These are phyloP conservation scores for Taphrina deformans DNA, from an alignment of 1,139 yeast species.

Conservation along the genomic window DNA sequence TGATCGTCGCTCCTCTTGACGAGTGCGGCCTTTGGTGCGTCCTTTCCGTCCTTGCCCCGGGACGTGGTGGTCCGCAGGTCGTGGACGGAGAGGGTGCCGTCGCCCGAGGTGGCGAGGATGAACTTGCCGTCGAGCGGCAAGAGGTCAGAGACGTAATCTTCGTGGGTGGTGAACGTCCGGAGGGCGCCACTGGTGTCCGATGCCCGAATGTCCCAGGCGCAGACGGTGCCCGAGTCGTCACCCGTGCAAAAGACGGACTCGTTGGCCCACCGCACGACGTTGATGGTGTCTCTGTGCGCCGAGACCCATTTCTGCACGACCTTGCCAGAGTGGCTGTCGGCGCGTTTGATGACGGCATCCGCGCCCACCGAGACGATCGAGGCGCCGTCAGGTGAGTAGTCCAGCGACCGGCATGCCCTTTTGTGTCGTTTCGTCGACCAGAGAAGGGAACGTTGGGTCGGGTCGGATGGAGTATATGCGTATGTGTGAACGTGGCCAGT, in stretches of 20 bases:
- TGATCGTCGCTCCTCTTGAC: conserved; percentile 31
- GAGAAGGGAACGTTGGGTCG: conserved; percentile 2
- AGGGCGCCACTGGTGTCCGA: background rate
- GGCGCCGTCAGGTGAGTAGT: conserved; percentile 17
- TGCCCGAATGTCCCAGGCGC: conserved; percentile 29
- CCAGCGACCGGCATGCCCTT: conserved; percentile 30
- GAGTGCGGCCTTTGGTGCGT: background rate
- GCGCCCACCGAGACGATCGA: conserved; percentile 34
- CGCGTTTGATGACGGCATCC: conserved; percentile 35
- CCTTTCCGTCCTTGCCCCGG: background rate
- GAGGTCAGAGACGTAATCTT: conserved; percentile 36
- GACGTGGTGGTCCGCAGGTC: conserved; percentile 30
- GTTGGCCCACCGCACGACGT: conserved; percentile 21
- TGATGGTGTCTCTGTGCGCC: conserved; percentile 31
- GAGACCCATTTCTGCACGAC: conserved; percentile 30
- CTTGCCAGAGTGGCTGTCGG: conserved; percentile 32
- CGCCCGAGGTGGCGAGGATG: conserved; percentile 34
- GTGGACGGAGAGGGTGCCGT: conserved; percentile 32
- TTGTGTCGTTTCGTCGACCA: conserved; percentile 36
- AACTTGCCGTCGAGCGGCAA: conserved; percentile 29
- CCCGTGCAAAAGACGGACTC: conserved; percentile 33
- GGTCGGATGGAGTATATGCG: background rate
- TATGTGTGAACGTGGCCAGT: conserved; percentile 23
- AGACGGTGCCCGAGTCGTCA: conserved; percentile 34
- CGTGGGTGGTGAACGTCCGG: conserved; percentile 15